Percentiles rank a stretch among this genome's conserved stretches.
Evolutionary conservation across 2,329 filamentous ascomycete species (phyloP).

Genomic region (Microascus cirrosus): DNA sequence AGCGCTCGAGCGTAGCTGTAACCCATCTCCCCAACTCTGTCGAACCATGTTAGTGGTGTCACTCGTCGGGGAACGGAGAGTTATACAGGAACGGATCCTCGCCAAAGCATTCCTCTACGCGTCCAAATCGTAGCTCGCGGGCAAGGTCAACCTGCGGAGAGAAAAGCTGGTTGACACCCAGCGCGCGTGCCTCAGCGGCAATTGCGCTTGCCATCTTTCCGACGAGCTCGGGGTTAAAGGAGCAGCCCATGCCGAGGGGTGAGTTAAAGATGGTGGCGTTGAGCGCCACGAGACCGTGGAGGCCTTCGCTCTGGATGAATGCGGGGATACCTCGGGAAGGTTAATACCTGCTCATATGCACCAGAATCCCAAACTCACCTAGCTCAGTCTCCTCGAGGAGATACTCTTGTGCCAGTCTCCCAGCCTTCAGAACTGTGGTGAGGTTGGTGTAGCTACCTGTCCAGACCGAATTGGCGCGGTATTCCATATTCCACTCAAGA

Average conservation of each 20-base stretch:
- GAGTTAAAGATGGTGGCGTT: slow-evolving; percentile 75
- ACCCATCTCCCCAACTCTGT: slow-evolving; percentile 50
- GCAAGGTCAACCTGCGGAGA: slow-evolving; percentile 61
- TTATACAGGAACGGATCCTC: slow-evolving; percentile 53
- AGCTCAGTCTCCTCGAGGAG: slow-evolving; percentile 35
- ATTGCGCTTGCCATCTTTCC: slow-evolving; percentile 57
- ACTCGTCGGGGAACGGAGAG: not conserved
- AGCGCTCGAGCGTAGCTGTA: slow-evolving; percentile 47
- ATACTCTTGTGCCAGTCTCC: slow-evolving; percentile 59
- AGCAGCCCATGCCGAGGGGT: slow-evolving; percentile 60
- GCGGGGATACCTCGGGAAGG: slow-evolving; percentile 55
- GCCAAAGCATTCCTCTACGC: slow-evolving; percentile 63
- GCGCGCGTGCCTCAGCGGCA: slow-evolving; percentile 50
- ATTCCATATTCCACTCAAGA: slow-evolving; percentile 53
- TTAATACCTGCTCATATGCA: not conserved
- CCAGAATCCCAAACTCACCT: slow-evolving; percentile 10
- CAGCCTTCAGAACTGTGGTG: slow-evolving; percentile 49
- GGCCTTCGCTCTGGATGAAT: slow-evolving; percentile 62
- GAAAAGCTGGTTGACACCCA: slow-evolving; percentile 65
- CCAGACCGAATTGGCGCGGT: slow-evolving; percentile 59
- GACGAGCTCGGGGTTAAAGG: slow-evolving; percentile 55
- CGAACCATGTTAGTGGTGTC: slow-evolving; percentile 5
- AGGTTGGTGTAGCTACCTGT: slow-evolving; percentile 57
- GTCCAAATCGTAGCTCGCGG: slow-evolving; percentile 58
- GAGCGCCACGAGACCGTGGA: slow-evolving; percentile 59